Evolutionary conservation across 805 yeast genomes (phyloP).

Genomic region (Hanseniaspora valbyensis): DNA sequence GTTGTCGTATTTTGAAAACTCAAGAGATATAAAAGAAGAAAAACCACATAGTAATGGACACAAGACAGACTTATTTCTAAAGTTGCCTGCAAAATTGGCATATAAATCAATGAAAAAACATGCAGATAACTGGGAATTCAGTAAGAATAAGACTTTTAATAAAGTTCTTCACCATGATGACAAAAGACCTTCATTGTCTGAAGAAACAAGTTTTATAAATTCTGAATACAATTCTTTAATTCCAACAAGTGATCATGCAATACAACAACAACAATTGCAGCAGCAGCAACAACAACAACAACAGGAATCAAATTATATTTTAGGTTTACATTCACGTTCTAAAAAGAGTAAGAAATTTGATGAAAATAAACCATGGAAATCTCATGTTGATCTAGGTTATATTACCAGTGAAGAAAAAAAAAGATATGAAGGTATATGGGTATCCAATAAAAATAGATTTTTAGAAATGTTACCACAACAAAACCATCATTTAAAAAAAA

Average conservation of each 20-base stretch:
- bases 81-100: constrained; percentile 11
- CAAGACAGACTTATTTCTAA: constrained; percentile 6
- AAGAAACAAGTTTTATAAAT: neutral
- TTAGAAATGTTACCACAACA: constrained; percentile 31
- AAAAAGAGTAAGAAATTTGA: constrained; percentile 43
- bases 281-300: neutral
- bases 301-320: constrained; percentile 2
- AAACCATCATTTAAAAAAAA: constrained; percentile 19
- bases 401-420: constrained; percentile 61
- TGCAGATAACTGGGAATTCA: constrained; percentile 10
- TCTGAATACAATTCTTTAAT: neutral
- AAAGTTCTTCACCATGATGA: constrained; percentile 2
- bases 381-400: constrained; percentile 49
- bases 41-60: neutral
- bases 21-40: neutral
- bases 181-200: neutral
- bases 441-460: constrained; percentile 65
- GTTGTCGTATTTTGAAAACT: neutral
- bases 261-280: neutral
- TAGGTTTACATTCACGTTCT: constrained; percentile 4
- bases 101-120: constrained; percentile 3
- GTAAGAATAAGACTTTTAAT: neutral
- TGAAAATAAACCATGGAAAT: constrained; percentile 90
- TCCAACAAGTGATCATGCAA: neutral
- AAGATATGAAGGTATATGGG: constrained; percentile 91